Percentiles rank a stretch among this genome's conserved stretches.
Evolutionary conservation across 768 basidiomycete species (phyloP).

Genomic region (Mycena galopus): DNA sequence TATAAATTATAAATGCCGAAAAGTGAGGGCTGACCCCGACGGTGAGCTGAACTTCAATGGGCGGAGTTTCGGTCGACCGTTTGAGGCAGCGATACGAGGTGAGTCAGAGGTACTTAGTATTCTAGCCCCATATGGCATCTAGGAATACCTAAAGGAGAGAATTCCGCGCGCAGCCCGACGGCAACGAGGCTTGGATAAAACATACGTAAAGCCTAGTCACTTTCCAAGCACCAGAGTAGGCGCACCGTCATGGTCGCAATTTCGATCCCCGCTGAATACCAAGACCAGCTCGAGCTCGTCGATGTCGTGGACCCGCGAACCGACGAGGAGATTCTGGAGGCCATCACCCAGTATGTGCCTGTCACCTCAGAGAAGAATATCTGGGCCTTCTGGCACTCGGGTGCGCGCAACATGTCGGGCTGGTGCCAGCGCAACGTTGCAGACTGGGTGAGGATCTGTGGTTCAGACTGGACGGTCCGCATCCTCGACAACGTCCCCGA

Average conservation of each 20-base stretch:
- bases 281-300: background rate
- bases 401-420: background rate
- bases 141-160: too few species aligned
- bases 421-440: background rate
- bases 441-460: slow-evolving; percentile 1
- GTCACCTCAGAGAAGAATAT: background rate
- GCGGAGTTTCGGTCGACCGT: too few species aligned
- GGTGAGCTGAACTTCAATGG: too few species aligned
- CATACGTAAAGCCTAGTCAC: too few species aligned
- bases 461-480: background rate
- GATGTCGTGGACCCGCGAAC: background rate
- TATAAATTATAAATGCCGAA: too few species aligned
- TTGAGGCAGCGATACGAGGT: too few species aligned
- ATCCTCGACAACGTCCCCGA: slow-evolving; percentile 1
- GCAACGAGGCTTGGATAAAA: too few species aligned
- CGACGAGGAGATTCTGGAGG: background rate
- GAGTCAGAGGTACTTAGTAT: too few species aligned
- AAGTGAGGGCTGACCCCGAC: too few species aligned
- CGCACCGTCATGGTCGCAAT: background rate
- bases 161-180: too few species aligned
- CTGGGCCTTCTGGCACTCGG: background rate
- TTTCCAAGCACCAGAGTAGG: too few species aligned
- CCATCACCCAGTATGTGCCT: background rate
- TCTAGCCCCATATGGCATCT: too few species aligned
- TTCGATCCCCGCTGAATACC: background rate